These are phyloP conservation scores for Trypanosoma mega DNA, from an alignment of 208 protist species.

Conservation along the genomic window DNA sequence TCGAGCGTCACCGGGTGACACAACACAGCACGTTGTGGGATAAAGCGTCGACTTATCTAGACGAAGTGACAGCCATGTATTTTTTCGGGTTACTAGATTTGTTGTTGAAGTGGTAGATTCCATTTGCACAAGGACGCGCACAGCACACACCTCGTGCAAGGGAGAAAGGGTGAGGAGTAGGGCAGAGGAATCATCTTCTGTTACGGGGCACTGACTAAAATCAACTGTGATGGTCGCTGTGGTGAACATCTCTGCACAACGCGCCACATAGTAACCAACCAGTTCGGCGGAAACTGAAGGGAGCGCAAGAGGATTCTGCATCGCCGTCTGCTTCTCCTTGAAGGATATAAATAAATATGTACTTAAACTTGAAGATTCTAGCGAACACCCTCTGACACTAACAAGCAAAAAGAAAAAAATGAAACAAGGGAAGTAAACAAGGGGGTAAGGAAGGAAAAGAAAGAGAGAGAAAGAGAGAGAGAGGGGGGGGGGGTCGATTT, in stretches of 20 bases:
- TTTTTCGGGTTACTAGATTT: background rate
- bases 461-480: too few species aligned
- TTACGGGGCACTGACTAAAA: background rate
- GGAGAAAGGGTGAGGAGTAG: conserved; percentile 14
- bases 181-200: background rate
- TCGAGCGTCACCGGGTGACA: background rate
- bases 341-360: too few species aligned
- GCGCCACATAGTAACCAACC: conserved; percentile 3
- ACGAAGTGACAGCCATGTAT: conserved; percentile 5
- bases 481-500: too few species aligned
- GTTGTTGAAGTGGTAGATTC: background rate
- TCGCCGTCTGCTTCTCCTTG: too few species aligned
- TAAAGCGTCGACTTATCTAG: conserved; percentile 9
- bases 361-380: too few species aligned
- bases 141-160: conserved; percentile 8
- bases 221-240: conserved; percentile 21
- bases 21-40: background rate
- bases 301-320: too few species aligned
- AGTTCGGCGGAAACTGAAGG: conserved; percentile 10
- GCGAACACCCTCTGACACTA: too few species aligned
- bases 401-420: too few species aligned
- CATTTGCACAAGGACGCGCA: conserved; percentile 3
- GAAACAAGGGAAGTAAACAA: too few species aligned
- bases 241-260: conserved; percentile 11
- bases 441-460: too few species aligned